Conservation (phyloP, 306 rosid genomes). For the Sphenostylis stenocarpa region DNA sequence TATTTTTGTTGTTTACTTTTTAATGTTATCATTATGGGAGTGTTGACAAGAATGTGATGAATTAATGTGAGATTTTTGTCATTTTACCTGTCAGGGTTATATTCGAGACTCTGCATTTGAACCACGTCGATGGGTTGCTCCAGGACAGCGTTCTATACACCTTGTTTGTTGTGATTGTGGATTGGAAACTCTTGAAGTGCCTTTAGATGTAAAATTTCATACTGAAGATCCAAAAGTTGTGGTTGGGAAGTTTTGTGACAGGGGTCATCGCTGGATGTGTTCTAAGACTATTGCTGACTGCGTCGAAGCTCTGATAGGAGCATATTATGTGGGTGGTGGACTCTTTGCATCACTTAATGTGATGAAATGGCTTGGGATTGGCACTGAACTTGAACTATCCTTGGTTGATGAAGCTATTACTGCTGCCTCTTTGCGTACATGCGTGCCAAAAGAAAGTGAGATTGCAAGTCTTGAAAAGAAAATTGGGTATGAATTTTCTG, state of each 20-base stretch:
- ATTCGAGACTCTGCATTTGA: conserved; percentile 86
- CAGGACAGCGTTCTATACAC: conserved; percentile 67
- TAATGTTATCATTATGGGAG: background rate
- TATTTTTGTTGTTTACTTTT: background rate
- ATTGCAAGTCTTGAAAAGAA: conserved; percentile 67
- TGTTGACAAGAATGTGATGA: conserved; percentile 7
- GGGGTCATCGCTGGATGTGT: conserved; percentile 89
- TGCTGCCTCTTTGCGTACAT: conserved; percentile 59
- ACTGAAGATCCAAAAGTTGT: conserved; percentile 69
- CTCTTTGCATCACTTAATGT: conserved; percentile 68
- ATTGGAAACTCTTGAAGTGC: conserved; percentile 82
- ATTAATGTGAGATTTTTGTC: conserved; percentile 1
- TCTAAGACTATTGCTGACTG: conserved; percentile 91
- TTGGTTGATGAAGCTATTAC: conserved; percentile 68
- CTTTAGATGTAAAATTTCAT: conserved; percentile 63
- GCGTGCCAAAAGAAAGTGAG: conserved; percentile 55
- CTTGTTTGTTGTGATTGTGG: conserved; percentile 70
- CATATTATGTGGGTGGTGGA: conserved; percentile 82
- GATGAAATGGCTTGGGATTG: conserved; percentile 86
- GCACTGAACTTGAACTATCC: conserved; percentile 65
- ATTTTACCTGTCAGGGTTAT: conserved; percentile 59
- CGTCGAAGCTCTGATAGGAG: conserved; percentile 94
- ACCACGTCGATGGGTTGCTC: conserved; percentile 97
- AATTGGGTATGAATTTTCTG: conserved; percentile 66
- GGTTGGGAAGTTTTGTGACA: conserved; percentile 84